Evolutionary conservation across 2,329 filamentous ascomycete species (phyloP).

Genomic region (Clathrospora elynae): DNA sequence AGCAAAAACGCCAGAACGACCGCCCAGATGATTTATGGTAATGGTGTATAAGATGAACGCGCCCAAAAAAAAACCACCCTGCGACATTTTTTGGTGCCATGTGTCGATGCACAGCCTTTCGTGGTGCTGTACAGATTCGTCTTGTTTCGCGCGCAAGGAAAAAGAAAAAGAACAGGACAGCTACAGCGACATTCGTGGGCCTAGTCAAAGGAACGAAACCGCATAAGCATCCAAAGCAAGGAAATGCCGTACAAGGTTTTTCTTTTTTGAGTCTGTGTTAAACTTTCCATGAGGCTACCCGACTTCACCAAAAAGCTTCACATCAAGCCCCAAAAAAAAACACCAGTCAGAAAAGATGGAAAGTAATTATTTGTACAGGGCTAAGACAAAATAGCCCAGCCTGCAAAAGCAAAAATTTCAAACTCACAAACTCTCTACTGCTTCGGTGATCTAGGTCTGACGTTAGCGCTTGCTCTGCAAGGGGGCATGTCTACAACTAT

Average conservation of each 20-base stretch:
- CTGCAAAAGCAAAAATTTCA: too few species aligned
- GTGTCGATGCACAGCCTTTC: neutral
- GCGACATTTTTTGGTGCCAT: too few species aligned
- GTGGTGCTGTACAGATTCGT: too few species aligned
- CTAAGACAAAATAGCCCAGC: too few species aligned
- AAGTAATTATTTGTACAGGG: too few species aligned
- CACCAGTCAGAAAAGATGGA: too few species aligned
- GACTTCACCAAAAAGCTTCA: slow-evolving; percentile 31
- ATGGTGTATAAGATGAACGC: slow-evolving; percentile 18
- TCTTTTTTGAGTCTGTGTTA: slow-evolving; percentile 18
- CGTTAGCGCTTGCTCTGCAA: slow-evolving; percentile 25
- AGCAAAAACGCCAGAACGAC: slow-evolving; percentile 20
- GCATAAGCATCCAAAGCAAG: slow-evolving; percentile 11
- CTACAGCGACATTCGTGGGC: slow-evolving; percentile 35
- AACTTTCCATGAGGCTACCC: slow-evolving; percentile 27
- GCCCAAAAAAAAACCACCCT: too few species aligned
- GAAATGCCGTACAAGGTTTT: slow-evolving; percentile 22
- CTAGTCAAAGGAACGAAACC: slow-evolving; percentile 46
- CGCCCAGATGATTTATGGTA: slow-evolving; percentile 25
- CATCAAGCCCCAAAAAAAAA: slow-evolving; percentile 23
- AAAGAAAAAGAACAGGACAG: slow-evolving; percentile 10
- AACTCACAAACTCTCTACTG: slow-evolving; percentile 30
- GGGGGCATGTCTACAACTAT: slow-evolving; percentile 32
- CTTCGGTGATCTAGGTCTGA: slow-evolving; percentile 39
- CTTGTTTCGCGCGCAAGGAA: neutral